Conservation (phyloP, 495 filamentous ascomycete genomes). For the Tuber magnatum region DNA sequence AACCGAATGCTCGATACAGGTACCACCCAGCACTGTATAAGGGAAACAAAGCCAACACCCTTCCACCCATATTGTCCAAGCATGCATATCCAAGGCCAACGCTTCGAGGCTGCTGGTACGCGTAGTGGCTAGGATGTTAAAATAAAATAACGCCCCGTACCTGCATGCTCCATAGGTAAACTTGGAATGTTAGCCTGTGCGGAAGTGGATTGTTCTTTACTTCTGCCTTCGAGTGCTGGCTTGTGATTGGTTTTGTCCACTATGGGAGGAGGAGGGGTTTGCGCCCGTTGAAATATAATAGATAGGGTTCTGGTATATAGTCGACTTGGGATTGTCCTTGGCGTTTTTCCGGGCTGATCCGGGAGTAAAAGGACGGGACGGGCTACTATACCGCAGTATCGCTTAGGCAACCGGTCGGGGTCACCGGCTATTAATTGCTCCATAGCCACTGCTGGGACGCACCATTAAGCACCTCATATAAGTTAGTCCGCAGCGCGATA, state of each 20-base stretch:
- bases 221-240: neutral
- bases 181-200: neutral
- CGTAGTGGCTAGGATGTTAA: neutral
- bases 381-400: neutral
- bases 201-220: neutral
- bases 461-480: neutral
- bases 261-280: neutral
- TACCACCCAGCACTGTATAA: neutral
- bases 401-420: neutral
- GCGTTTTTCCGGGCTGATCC: neutral
- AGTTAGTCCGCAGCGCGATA: neutral
- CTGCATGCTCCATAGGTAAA: neutral
- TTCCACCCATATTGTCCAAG: too few relatives aligned
- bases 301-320: neutral
- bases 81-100: too few relatives aligned
- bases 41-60: too few relatives aligned
- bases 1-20: neutral
- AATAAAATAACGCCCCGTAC: neutral
- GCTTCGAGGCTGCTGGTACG: too few relatives aligned
- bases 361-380: neutral
- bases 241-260: neutral
- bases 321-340: neutral
- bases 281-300: neutral
- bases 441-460: neutral
- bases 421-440: neutral